These are phyloP conservation scores for Exophiala bonariae DNA, from an alignment of 2,329 filamentous ascomycete genomes.

Conservation along the genomic window DNA sequence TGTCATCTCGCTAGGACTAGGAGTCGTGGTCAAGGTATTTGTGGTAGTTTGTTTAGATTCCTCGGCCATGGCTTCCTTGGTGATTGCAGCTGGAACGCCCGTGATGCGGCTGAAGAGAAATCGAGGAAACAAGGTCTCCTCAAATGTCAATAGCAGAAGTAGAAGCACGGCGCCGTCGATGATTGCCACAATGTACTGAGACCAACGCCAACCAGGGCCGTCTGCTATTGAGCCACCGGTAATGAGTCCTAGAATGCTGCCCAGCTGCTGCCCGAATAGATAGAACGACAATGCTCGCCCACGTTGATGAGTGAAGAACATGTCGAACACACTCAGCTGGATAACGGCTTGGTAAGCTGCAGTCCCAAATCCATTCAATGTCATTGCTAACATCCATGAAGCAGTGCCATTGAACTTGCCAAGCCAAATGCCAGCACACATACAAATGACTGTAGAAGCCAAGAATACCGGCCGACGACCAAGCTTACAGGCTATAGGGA, in stretches of 20 bases:
- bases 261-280: constrained; percentile 41
- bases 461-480: constrained; percentile 56
- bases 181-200: constrained; percentile 36
- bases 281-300: constrained; percentile 52
- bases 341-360: constrained; percentile 44
- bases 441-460: constrained; percentile 52
- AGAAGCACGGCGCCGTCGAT: constrained; percentile 31
- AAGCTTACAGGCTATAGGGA: constrained; percentile 45
- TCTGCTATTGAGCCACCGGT: constrained; percentile 34
- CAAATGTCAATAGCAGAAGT: constrained; percentile 35
- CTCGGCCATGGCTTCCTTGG: neutral
- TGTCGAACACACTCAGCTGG: constrained; percentile 46
- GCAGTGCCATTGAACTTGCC: constrained; percentile 58
- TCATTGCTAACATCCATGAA: constrained; percentile 62
- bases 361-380: constrained; percentile 62
- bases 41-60: constrained; percentile 3
- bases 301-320: constrained; percentile 52
- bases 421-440: constrained; percentile 57
- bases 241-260: constrained; percentile 36
- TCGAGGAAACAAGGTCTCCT: constrained; percentile 33
- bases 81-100: constrained; percentile 1
- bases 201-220: constrained; percentile 36
- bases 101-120: constrained; percentile 26
- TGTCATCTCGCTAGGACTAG: constrained; percentile 17
- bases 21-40: constrained; percentile 6